Evolutionary conservation across 352 stramenopile species (phyloP).

Genomic region (Globisporangium irregulare): DNA sequence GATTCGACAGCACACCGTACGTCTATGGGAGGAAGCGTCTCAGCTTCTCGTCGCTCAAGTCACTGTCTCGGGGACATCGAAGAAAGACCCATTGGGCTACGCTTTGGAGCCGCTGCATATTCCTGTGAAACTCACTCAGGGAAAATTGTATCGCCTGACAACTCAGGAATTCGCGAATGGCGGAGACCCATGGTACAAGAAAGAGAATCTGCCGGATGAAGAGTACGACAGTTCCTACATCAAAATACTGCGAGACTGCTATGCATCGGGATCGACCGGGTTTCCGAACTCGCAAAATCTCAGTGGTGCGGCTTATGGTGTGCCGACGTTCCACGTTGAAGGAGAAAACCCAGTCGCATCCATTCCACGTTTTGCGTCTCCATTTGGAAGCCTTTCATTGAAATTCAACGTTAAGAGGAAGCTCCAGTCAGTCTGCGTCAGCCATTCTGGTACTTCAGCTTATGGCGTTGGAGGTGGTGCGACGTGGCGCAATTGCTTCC

Average conservation of each 20-base stretch:
- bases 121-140: conserved; percentile 66
- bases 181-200: conserved; percentile 89
- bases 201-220: conserved; percentile 84
- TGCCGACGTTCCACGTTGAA: conserved; percentile 83
- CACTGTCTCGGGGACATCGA: conserved; percentile 57
- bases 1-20: conserved; percentile 69
- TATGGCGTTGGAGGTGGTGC: conserved; percentile 50
- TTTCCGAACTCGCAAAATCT: conserved; percentile 89
- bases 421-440: conserved; percentile 53
- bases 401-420: conserved; percentile 73
- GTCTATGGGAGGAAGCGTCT: conserved; percentile 81
- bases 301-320: conserved; percentile 76
- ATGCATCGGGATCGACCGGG: conserved; percentile 73
- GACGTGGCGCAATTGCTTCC: conserved; percentile 63
- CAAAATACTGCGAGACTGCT: conserved; percentile 85
- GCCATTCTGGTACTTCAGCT: conserved; percentile 67
- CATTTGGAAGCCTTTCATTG: conserved; percentile 49
- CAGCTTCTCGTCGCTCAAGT: conserved; percentile 65
- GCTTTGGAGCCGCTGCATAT: conserved; percentile 54
- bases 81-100: conserved; percentile 75
- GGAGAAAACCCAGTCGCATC: conserved; percentile 66
- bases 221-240: conserved; percentile 87
- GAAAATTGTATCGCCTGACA: conserved; percentile 84
- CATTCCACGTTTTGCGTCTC: conserved; percentile 56
- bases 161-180: conserved; percentile 87